Evolutionary conservation across 1,139 yeast species (phyloP).

Genomic region (Entelexis paramagnoliae): DNA sequence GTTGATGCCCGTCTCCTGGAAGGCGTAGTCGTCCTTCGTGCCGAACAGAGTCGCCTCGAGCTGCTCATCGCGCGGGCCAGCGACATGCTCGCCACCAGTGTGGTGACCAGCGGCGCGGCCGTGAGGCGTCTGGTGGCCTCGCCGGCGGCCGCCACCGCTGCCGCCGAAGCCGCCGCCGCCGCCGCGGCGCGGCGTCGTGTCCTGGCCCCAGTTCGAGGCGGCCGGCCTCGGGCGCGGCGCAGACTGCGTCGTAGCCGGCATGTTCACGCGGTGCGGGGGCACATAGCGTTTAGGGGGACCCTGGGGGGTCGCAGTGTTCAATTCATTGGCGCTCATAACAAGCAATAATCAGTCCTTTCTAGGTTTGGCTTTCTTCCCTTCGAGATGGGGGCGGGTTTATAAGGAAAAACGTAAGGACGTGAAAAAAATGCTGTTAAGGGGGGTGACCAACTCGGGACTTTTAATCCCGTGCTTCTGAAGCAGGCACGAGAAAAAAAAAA

Average conservation of each 20-base stretch:
- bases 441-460: not conserved
- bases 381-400: constrained; percentile 5
- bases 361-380: constrained; percentile 3
- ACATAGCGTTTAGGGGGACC: constrained; percentile 39
- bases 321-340: constrained; percentile 22
- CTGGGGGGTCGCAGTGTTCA: constrained; percentile 15
- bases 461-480: not conserved
- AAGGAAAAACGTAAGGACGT: constrained; percentile 1
- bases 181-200: constrained; percentile 24
- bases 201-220: constrained; percentile 5
- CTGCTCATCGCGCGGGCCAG: constrained; percentile 61
- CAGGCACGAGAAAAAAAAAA: not conserved
- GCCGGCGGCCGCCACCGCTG: constrained; percentile 34
- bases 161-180: constrained; percentile 32
- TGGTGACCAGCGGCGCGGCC: constrained; percentile 49
- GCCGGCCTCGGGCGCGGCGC: constrained; percentile 27
- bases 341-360: not conserved
- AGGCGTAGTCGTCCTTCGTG: constrained; percentile 64
- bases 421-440: constrained; percentile 9
- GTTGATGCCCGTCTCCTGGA: constrained; percentile 94
- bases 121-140: constrained; percentile 25
- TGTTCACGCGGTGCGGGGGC: constrained; percentile 51
- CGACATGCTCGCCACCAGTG: constrained; percentile 81
- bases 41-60: constrained; percentile 81
- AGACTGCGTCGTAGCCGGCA: constrained; percentile 30